A percentile compares a stretch with the other conserved stretches of the same genome.
phyloP scores from a whole-genome alignment of 169 alveolate genomes.

The Plasmodium reichenowi region DNA sequence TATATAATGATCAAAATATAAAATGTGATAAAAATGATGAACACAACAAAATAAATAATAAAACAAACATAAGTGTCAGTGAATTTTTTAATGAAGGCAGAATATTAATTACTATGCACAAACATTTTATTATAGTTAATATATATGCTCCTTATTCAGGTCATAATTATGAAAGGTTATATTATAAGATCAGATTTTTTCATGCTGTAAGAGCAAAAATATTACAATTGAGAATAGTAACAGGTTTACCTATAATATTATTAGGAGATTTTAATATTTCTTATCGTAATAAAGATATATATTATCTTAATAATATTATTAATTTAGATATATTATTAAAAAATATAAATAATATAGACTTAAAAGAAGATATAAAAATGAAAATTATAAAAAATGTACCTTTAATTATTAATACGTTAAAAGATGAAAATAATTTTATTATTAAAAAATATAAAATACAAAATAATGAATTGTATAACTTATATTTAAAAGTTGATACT shows the following conservation, averaged over 20 bases:
- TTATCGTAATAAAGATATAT: conserved; percentile 53
- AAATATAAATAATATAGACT: conserved; percentile 11
- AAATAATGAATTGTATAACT: conserved; percentile 24
- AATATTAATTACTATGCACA: conserved; percentile 38
- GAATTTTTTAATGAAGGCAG: conserved; percentile 75
- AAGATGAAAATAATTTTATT: conserved; percentile 24
- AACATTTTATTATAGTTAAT: conserved; percentile 64
- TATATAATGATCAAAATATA: background rate
- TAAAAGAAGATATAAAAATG: conserved; percentile 29
- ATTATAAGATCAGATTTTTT: conserved; percentile 72
- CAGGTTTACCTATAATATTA: conserved; percentile 77
- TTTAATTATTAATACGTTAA: conserved; percentile 23
- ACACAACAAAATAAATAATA: background rate
- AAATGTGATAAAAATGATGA: background rate
- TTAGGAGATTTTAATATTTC: conserved; percentile 78
- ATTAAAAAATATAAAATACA: conserved; percentile 47
- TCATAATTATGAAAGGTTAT: conserved; percentile 45
- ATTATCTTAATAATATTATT: conserved; percentile 36
- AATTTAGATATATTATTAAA: conserved; percentile 23
- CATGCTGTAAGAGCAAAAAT: conserved; percentile 75
- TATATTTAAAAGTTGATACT: conserved; percentile 25
- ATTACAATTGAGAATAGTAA: conserved; percentile 35
- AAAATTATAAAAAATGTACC: conserved; percentile 23
- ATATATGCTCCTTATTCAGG: conserved; percentile 79
- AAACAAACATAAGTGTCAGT: background rate